Conservation (phyloP, 2,329 filamentous ascomycete genomes). For the Monilinia fructigena region DNA sequence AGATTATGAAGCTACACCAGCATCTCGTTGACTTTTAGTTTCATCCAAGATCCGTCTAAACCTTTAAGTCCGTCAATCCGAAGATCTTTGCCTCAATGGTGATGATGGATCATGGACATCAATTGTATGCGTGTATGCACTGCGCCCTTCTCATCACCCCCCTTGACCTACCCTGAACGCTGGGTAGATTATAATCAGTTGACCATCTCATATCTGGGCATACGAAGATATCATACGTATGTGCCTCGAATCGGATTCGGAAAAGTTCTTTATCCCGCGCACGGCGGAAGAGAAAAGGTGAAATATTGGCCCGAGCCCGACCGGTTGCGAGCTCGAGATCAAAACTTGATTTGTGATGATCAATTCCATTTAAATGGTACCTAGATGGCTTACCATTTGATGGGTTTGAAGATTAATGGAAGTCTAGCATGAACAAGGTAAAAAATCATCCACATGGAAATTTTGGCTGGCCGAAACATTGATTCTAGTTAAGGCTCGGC, state of each 20-base stretch:
- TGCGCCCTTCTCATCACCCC: slow-evolving; percentile 13
- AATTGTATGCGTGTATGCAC: slow-evolving; percentile 2
- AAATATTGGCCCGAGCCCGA: slow-evolving; percentile 2
- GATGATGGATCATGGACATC: not conserved
- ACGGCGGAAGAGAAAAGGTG: not conserved
- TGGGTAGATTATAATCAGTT: slow-evolving; percentile 16
- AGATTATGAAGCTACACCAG: slow-evolving; percentile 1
- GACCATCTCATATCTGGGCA: slow-evolving; percentile 3
- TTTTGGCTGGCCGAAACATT: slow-evolving; percentile 5
- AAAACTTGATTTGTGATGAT: slow-evolving; percentile 1
- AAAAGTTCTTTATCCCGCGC: not conserved
- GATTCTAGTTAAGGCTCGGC: not conserved
- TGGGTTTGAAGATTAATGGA: slow-evolving; percentile 13
- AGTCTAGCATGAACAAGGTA: slow-evolving; percentile 5
- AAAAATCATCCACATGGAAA: slow-evolving; percentile 1
- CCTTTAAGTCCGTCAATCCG: not conserved
- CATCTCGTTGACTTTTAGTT: not conserved
- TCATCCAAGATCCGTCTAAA: not conserved
- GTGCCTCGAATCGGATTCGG: not conserved
- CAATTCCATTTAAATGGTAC: not conserved
- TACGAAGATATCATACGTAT: slow-evolving; percentile 8
- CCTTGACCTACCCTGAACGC: slow-evolving; percentile 13
- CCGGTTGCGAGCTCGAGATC: not conserved
- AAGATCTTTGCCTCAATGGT: slow-evolving; percentile 1
- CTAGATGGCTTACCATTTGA: not conserved